These are phyloP conservation scores for Candida michaelii DNA, from an alignment of 805 yeast genomes.

Conservation along the genomic window DNA sequence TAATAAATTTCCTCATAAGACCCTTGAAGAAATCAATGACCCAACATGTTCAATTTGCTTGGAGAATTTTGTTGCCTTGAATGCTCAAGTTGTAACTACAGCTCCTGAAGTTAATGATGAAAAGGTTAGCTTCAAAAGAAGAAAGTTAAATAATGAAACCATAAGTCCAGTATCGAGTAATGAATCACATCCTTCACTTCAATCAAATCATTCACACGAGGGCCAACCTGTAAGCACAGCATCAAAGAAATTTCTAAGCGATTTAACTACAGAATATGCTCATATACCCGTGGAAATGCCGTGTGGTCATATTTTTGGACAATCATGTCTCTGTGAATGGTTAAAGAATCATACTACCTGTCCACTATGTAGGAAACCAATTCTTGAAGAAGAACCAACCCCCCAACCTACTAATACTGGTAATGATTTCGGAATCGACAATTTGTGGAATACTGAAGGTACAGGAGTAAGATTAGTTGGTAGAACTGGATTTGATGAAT, in stretches of 20 bases:
- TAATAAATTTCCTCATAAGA: conserved; percentile 43
- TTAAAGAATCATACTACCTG: conserved; percentile 70
- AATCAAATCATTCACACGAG: too few relatives aligned
- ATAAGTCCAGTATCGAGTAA: conserved; percentile 1
- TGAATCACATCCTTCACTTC: neutral
- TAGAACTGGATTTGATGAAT: conserved; percentile 12
- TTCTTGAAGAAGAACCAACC: conserved; percentile 20
- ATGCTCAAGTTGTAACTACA: conserved; percentile 30
- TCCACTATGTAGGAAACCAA: conserved; percentile 75
- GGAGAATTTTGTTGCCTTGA: conserved; percentile 34
- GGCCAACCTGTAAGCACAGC: too few relatives aligned
- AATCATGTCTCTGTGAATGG: conserved; percentile 85
- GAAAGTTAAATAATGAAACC: conserved; percentile 20
- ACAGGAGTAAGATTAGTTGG: conserved; percentile 10
- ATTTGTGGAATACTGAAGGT: conserved; percentile 10
- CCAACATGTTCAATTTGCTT: conserved; percentile 65
- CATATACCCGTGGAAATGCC: conserved; percentile 78
- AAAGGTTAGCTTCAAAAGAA: conserved; percentile 20
- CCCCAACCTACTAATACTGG: neutral
- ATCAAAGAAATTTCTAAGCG: conserved; percentile 16
- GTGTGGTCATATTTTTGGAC: conserved; percentile 86
- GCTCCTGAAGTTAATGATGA: conserved; percentile 9
- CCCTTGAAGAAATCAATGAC: conserved; percentile 16
- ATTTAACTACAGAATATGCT: conserved; percentile 15
- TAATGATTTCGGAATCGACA: conserved; percentile 7